Base-by-base conservation (phyloP, 176 grass and related monocot genomes). In the Ensete glaucum region DNA sequence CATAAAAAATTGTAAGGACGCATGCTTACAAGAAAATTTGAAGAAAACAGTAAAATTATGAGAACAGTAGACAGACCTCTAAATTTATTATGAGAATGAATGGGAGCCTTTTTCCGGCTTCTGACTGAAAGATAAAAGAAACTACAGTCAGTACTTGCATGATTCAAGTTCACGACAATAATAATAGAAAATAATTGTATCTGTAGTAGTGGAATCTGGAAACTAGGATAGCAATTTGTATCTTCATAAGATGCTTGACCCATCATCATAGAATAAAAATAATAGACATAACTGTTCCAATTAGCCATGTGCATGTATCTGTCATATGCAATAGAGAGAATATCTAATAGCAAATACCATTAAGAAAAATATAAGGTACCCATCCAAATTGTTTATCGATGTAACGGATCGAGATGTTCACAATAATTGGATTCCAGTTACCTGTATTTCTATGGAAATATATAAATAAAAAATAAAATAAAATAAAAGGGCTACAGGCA, bases 11-110 rank as follows among this genome's bases (percentile, higher is more conserved):
- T 9, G 49, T 24, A 13, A 21, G 4, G 11, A 6, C n/a, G 48
- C 19, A 55, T 29, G 25, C 1, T 69, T 26, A n/a, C 20, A 43
- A 56, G 2, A 29, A 69, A 67, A 13, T 1, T 56, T 53, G 48
- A 15, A 54, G 25, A 67, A 12, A 24, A 29, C 3, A 78, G 9
- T 29, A 9, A 69, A 69, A 25, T 20, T 74, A 6, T 14, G 8
- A 88, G 19, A 72, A 81, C 69, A 76, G 11, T 17, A 91, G 24
- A 79, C 55, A 52, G 21, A 93, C 94, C 86, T 98, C 85, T 82
- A 98, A 91, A 74, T 93, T 98, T 86, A 98, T 80, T 78, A 98
- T 82, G 71, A 98, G 62, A 73, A 98, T 84, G 75, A 98, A 98
- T 66, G 94, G 94, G 49, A 98, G 86, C 74, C 83, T 89, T 83